A percentile compares a stretch with the other conserved stretches of the same genome.
phyloP scores from a whole-genome alignment of 129 eudicot genomes.

The Tanacetum coccineum region DNA sequence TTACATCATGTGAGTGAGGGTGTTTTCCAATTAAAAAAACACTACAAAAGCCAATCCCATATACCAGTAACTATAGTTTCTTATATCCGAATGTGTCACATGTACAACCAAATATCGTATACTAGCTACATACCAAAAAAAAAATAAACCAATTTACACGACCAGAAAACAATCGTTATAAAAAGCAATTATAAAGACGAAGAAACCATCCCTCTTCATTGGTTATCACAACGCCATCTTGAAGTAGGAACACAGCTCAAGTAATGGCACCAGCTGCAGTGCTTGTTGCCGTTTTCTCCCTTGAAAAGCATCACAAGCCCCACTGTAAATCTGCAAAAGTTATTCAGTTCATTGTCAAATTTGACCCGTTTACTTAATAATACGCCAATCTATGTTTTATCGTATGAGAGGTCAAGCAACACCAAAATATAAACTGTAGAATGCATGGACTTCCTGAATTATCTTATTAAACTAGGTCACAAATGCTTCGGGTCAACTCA shows the following conservation, averaged over 20 bases:
- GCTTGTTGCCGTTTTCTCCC: conserved; percentile 72
- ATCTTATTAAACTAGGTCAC: too few relatives aligned
- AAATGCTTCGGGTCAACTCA: too few relatives aligned
- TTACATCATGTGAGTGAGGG: too few relatives aligned
- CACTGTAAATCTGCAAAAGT: conserved; percentile 49
- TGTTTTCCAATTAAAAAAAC: background rate
- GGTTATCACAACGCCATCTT: conserved; percentile 70
- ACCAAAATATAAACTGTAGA: too few relatives aligned
- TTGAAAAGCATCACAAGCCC: conserved; percentile 72
- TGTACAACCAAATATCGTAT: conserved; percentile 24
- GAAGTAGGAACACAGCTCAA: conserved; percentile 82
- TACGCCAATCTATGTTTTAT: background rate
- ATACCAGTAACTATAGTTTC: conserved; percentile 10
- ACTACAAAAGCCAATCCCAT: background rate
- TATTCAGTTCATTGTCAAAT: background rate
- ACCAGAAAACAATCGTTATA: conserved; percentile 10
- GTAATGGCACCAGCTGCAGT: conserved; percentile 90
- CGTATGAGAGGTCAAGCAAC: background rate
- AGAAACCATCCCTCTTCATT: conserved; percentile 10
- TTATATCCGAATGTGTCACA: conserved; percentile 12
- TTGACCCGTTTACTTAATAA: background rate
- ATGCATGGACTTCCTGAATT: too few relatives aligned
- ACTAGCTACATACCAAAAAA: conserved; percentile 27
- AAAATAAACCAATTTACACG: conserved; percentile 25
- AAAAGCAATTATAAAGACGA: background rate